These are phyloP conservation scores for Aspergillus aculeatus DNA, from an alignment of 2,329 filamentous ascomycete species.

Conservation along the genomic window DNA sequence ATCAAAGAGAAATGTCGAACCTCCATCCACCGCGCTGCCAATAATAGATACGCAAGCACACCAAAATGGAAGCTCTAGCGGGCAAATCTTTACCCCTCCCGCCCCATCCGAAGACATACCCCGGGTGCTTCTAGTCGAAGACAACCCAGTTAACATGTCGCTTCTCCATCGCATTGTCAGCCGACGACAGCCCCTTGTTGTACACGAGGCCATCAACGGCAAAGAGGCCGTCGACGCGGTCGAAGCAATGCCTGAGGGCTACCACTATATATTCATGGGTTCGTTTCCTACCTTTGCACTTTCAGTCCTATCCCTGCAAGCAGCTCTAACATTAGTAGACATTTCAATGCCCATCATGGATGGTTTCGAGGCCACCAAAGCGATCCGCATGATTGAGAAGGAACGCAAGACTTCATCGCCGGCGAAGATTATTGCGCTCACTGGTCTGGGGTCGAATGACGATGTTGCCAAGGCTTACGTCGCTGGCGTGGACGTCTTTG, in stretches of 20 bases:
- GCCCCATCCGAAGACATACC: slow-evolving; percentile 5
- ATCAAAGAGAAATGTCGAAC: background rate
- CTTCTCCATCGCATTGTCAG: slow-evolving; percentile 28
- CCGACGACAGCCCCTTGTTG: slow-evolving; percentile 24
- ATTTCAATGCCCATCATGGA: slow-evolving; percentile 42
- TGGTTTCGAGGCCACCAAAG: slow-evolving; percentile 41
- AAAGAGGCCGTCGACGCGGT: slow-evolving; percentile 31
- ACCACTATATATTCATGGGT: background rate
- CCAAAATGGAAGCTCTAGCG: background rate
- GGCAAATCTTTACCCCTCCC: background rate
- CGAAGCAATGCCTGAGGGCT: background rate
- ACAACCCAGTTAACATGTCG: slow-evolving; percentile 35
- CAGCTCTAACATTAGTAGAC: slow-evolving; percentile 23
- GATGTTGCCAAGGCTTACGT: slow-evolving; percentile 35
- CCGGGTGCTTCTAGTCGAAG: slow-evolving; percentile 34
- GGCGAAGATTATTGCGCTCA: slow-evolving; percentile 36
- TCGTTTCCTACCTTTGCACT: background rate
- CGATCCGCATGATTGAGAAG: slow-evolving; percentile 34
- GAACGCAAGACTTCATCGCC: slow-evolving; percentile 14
- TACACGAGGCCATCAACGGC: slow-evolving; percentile 32
- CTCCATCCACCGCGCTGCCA: background rate
- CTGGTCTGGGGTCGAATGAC: slow-evolving; percentile 32
- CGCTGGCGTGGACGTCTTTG: slow-evolving; percentile 32
- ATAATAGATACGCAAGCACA: background rate
- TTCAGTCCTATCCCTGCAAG: background rate